Conservation (phyloP, 257 asterid species). For the Coffea canephora region DNA sequence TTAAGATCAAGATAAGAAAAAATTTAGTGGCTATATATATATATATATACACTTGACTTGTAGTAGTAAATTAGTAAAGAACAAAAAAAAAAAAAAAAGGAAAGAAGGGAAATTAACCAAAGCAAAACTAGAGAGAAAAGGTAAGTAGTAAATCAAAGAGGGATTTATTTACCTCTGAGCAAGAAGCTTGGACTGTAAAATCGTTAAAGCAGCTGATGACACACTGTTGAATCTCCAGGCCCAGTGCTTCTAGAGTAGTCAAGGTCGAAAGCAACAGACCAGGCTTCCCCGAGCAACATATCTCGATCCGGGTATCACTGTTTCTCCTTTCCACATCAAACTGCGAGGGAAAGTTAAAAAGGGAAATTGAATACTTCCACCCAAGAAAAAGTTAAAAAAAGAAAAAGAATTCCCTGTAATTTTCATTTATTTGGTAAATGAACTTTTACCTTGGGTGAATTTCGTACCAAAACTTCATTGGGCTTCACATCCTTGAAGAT, state of each 20-base stretch:
- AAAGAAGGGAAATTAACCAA: neutral
- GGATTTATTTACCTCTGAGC: slow-evolving; percentile 34
- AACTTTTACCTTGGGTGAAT: slow-evolving; percentile 69
- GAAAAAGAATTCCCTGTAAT: neutral
- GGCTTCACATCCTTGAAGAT: slow-evolving; percentile 55
- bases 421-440: neutral
- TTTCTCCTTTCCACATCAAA: slow-evolving; percentile 62
- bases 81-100: too few species aligned
- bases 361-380: neutral
- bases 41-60: too few species aligned
- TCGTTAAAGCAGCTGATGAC: slow-evolving; percentile 78
- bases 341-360: slow-evolving; percentile 29
- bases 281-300: slow-evolving; percentile 53
- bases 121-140: too few species aligned
- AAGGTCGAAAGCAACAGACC: slow-evolving; percentile 74
- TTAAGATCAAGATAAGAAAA: too few species aligned
- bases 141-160: neutral
- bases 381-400: neutral
- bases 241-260: slow-evolving; percentile 67
- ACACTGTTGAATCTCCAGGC: slow-evolving; percentile 70
- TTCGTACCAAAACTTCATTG: slow-evolving; percentile 42
- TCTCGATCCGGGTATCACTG: slow-evolving; percentile 52
- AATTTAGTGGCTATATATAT: too few species aligned
- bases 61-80: too few species aligned
- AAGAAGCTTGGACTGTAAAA: slow-evolving; percentile 69